Evolutionary conservation across 1,284 basidiomycete species (phyloP).

Genomic region (Ustilago hordei): DNA sequence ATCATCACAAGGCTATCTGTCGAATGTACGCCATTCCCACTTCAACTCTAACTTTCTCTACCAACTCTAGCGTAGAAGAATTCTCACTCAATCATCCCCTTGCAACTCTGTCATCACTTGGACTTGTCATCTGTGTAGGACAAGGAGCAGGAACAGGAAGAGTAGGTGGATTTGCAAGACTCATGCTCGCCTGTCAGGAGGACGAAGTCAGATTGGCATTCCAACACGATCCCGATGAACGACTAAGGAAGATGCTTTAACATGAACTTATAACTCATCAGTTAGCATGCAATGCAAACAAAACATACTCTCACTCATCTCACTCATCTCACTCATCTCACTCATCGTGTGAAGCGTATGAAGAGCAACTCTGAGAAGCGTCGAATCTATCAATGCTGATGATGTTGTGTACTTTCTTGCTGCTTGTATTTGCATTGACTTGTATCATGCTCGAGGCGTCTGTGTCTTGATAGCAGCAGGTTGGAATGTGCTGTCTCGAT

Average conservation of each 20-base stretch:
- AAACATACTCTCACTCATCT: too few relatives aligned
- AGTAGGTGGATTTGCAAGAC: conserved; percentile 54
- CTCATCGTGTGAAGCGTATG: too few relatives aligned
- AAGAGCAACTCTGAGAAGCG: too few relatives aligned
- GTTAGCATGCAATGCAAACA: neutral
- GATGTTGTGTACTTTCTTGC: neutral
- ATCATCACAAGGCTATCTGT: conserved; percentile 57
- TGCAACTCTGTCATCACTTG: conserved; percentile 52
- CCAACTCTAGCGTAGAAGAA: neutral
- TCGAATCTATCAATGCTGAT: neutral
- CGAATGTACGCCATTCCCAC: conserved; percentile 46
- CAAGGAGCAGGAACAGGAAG: conserved; percentile 58
- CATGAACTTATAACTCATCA: neutral
- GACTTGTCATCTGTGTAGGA: conserved; percentile 63
- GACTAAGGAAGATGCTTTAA: conserved; percentile 56
- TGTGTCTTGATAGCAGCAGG: neutral
- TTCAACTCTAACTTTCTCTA: neutral
- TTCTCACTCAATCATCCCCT: conserved; percentile 42
- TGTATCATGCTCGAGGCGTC: neutral
- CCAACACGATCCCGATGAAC: conserved; percentile 52
- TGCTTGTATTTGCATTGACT: conserved; percentile 6
- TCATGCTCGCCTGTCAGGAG: conserved; percentile 61
- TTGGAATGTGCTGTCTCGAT: conserved; percentile 21
- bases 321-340: too few relatives aligned
- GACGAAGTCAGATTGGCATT: conserved; percentile 64